These are phyloP conservation scores for Talaromyces ruber DNA, from an alignment of 495 filamentous ascomycete genomes.

Conservation along the genomic window DNA sequence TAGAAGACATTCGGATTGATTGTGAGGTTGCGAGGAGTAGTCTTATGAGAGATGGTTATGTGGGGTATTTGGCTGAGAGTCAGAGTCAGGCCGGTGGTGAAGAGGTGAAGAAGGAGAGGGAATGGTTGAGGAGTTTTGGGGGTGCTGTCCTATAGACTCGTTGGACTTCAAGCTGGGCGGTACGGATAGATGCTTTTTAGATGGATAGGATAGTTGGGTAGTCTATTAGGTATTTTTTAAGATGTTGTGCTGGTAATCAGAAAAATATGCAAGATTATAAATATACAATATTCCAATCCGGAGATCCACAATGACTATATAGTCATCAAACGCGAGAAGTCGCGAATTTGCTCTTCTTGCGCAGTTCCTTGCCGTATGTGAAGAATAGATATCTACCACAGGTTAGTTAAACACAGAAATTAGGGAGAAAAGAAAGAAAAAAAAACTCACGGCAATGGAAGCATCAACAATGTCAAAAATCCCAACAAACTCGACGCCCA, in stretches of 20 bases:
- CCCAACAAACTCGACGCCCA: conserved; percentile 65
- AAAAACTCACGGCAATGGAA: conserved; percentile 55
- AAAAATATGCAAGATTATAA: background rate
- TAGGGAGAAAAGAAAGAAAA: background rate
- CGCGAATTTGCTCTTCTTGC: conserved; percentile 45
- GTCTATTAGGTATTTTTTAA: conserved; percentile 1
- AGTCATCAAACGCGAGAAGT: conserved; percentile 23
- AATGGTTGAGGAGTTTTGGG: conserved; percentile 31
- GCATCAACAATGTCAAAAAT: conserved; percentile 60
- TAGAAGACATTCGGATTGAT: conserved; percentile 82
- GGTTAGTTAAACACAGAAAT: background rate
- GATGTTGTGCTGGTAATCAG: background rate
- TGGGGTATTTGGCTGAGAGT: conserved; percentile 43
- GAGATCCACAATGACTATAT: background rate
- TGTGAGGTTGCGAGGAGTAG: conserved; percentile 74
- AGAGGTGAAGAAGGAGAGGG: conserved; percentile 19
- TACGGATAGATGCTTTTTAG: background rate
- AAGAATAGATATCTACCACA: conserved; percentile 53
- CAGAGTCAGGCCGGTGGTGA: conserved; percentile 12
- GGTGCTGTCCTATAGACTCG: conserved; percentile 3
- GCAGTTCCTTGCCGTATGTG: conserved; percentile 46
- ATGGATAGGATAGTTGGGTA: background rate
- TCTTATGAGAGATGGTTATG: conserved; percentile 62
- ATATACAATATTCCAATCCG: background rate
- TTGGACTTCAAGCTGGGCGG: too few relatives aligned